A percentile compares a stretch with the other conserved stretches of the same genome.
Conservation (phyloP, 2,329 filamentous ascomycete genomes). For the Fusarium chaquense region DNA sequence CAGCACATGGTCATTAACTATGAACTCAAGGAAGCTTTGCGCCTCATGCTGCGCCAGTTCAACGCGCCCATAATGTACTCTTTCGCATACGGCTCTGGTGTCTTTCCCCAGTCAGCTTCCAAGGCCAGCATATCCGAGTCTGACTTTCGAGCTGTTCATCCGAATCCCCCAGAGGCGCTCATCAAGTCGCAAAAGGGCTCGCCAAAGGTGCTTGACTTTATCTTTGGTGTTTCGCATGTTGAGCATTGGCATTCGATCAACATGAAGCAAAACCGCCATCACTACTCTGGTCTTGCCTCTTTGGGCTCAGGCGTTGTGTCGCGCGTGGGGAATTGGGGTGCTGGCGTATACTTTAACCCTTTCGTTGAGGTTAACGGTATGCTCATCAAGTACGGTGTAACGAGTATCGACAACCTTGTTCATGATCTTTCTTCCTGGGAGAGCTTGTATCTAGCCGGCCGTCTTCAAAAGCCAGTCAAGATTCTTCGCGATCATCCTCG, state of each 20-base stretch:
- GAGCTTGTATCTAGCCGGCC: slow-evolving; percentile 94
- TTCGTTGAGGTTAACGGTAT: slow-evolving; percentile 95
- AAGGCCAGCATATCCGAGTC: slow-evolving; percentile 67
- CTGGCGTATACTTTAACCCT: slow-evolving; percentile 97
- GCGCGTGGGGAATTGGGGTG: slow-evolving; percentile 89
- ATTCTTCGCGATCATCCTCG: slow-evolving; percentile 94
- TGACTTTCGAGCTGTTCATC: slow-evolving; percentile 76
- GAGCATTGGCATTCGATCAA: slow-evolving; percentile 99
- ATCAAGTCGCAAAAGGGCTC: slow-evolving; percentile 86
- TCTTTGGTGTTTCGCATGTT: slow-evolving; percentile 93
- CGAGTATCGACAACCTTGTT: slow-evolving; percentile 91
- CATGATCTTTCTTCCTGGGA: slow-evolving; percentile 91
- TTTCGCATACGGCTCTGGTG: slow-evolving; percentile 96
- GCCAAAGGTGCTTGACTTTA: slow-evolving; percentile 98
- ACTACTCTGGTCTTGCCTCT: slow-evolving; percentile 88
- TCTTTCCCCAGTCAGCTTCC: slow-evolving; percentile 81
- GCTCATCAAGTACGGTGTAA: slow-evolving; percentile 97
- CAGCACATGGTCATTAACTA: slow-evolving; percentile 97
- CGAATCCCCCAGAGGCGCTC: slow-evolving; percentile 83
- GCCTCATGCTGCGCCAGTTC: slow-evolving; percentile 91
- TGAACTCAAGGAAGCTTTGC: slow-evolving; percentile 91
- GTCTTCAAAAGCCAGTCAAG: slow-evolving; percentile 97
- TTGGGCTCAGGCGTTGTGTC: slow-evolving; percentile 89
- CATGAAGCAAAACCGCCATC: slow-evolving; percentile 85
- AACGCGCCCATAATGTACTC: slow-evolving; percentile 94